Evolutionary conservation across 2,329 filamentous ascomycete genomes (phyloP).

Genomic region (Thermomyces lanuginosus): DNA sequence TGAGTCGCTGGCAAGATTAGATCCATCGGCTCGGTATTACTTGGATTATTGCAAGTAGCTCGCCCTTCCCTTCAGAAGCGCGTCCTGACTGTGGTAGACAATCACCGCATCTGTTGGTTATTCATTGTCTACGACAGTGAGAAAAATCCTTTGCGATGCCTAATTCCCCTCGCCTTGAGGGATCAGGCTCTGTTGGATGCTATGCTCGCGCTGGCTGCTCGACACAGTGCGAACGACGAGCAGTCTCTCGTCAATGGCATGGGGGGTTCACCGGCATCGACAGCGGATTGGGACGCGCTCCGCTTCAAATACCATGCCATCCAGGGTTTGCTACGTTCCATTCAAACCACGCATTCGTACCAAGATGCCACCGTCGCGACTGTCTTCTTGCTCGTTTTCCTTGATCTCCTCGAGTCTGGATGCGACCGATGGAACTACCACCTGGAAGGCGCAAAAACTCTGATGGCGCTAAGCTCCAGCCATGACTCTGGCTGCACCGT

Average conservation of each 20-base stretch:
- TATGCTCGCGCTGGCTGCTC: slow-evolving; percentile 19
- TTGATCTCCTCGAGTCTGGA: slow-evolving; percentile 10
- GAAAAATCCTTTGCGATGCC: slow-evolving; percentile 17
- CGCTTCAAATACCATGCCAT: slow-evolving; percentile 20
- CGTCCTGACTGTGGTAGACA: slow-evolving; percentile 11
- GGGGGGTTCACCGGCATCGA: slow-evolving; percentile 3
- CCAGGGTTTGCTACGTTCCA: slow-evolving; percentile 12
- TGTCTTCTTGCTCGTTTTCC: slow-evolving; percentile 15
- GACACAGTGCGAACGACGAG: slow-evolving; percentile 17
- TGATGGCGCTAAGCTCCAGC: neutral
- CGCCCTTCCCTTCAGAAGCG: neutral
- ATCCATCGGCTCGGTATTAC: slow-evolving; percentile 14
- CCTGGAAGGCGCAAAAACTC: slow-evolving; percentile 6
- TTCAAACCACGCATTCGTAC: slow-evolving; percentile 7
- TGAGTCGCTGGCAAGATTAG: no score
- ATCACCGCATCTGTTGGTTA: slow-evolving; percentile 19
- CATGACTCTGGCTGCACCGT: slow-evolving; percentile 1
- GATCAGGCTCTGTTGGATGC: slow-evolving; percentile 16
- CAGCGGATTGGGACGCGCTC: slow-evolving; percentile 16
- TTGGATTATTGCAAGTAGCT: slow-evolving; percentile 19
- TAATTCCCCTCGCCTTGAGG: slow-evolving; percentile 16
- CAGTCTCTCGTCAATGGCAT: slow-evolving; percentile 11
- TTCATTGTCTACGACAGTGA: slow-evolving; percentile 21
- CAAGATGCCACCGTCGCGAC: slow-evolving; percentile 18
- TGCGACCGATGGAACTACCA: slow-evolving; percentile 9